Percentiles rank a stretch among this genome's conserved stretches.
Evolutionary conservation across 768 basidiomycete species (phyloP).

Genomic region (Glaciozyma antarctica): DNA sequence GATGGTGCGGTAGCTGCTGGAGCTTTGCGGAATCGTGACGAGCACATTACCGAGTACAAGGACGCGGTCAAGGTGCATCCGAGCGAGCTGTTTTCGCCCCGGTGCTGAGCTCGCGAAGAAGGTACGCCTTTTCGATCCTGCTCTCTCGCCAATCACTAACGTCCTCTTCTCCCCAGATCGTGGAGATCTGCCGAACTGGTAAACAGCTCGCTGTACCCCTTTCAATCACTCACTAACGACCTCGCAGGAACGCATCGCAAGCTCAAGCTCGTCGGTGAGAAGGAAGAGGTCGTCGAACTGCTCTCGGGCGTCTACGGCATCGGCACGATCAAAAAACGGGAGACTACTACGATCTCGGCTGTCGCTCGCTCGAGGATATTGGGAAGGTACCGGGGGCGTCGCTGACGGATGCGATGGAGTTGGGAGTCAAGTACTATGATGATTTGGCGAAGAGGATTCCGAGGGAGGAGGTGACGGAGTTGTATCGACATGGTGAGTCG

Average conservation of each 20-base stretch:
- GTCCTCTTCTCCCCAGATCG: neutral
- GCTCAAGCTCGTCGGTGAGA: neutral
- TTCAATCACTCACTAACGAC: neutral
- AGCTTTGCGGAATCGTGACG: neutral
- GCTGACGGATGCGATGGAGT: conserved; percentile 4
- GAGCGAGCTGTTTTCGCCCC: too few relatives aligned
- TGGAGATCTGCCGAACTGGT: neutral
- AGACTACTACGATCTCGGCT: neutral
- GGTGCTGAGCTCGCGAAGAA: neutral
- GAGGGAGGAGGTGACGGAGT: conserved; percentile 36
- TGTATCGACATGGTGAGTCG: conserved; percentile 20
- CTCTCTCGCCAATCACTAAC: neutral
- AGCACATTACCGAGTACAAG: neutral
- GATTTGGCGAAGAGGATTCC: conserved; percentile 40
- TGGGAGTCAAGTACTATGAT: conserved; percentile 40
- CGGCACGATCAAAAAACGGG: neutral
- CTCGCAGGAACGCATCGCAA: neutral
- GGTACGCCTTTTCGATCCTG: neutral
- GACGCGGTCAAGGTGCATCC: too few relatives aligned
- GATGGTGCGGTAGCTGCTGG: too few relatives aligned
- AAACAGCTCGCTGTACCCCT: neutral
- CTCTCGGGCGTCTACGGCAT: conserved; percentile 3
- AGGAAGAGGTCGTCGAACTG: neutral
- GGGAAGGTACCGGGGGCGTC: neutral
- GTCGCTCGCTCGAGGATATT: conserved; percentile 8